Base-by-base conservation (phyloP, 768 basidiomycete species). In the Imleria badia region DNA sequence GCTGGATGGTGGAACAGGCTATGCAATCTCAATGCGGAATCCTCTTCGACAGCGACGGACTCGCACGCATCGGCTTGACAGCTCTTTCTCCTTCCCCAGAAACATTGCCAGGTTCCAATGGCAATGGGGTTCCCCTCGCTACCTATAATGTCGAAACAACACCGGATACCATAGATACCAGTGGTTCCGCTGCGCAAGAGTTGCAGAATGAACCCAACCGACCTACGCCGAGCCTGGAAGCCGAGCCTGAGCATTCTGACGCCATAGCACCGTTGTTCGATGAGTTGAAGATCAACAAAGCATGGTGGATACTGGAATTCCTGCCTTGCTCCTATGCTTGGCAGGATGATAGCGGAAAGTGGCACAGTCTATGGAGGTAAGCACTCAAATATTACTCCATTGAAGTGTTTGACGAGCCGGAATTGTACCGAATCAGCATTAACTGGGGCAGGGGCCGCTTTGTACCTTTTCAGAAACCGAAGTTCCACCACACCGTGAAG, bases 1-100 rank as follows among this genome's bases (percentile, higher is more conserved):
- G 81, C 26, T 93, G 90, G 90, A 91, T 93, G 89, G 75, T 91
- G 34, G 82, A 83, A 48, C 80, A 92, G 59, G 75, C 83, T 52
- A 74, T 83, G 22, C 61, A 67, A 12, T 75, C 87, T 14, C 68
- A 75, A n/a, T 83, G 85, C 60, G 84, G 81, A 6, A 77, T 91
- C 33, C 60, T 72, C 30, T 89, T 89, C 62, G 81, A 85, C 51
- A 51, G 63, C 5, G 72, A 62, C 3, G 81, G 79, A 15, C 76
- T 89, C 23, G 61, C 61, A 19, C 72, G 74, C 12, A 73, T 75
- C 10, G 72, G 73, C n/a, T 79, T 83, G 43, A 53, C 48, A 26
- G 13, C 35, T 14, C 42, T 44, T 2, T 23, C 46, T 5, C 8
- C 14, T 36, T 30, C 56, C 49, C 51, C 63, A 7, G 33, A 48